Evolutionary conservation across 805 yeast genomes (phyloP), one percentile per base, ranked within the genome.

Genomic region (Sporopachydermia quercuum): DNA sequence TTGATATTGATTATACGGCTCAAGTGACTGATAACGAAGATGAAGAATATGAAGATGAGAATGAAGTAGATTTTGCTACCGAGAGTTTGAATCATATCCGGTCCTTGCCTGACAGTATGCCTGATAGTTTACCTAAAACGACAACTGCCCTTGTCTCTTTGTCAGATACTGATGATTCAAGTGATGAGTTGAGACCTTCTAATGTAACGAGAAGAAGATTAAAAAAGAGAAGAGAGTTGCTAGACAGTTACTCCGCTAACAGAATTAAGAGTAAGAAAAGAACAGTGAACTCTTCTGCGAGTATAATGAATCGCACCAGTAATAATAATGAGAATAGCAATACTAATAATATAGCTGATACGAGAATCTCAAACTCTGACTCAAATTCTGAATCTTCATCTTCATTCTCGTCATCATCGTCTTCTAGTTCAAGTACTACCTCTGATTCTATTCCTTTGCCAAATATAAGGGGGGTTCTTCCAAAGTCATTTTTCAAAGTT

Each of bases 181-280:
- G 30, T n/a, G 30, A 23, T n/a, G 30, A 23, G 30, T n/a, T 23
- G 30, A 8, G 30, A n/a, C 30, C 30, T 23, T 23, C 30, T n/a
- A n/a, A n/a, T 8, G 13, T 23, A n/a, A 8, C 30, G 13, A 8
- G 30, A 23, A 8, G 30, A n/a, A 8, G 30, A 8, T n/a, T 8
- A 8, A 23, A n/a, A 23, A n/a, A 23, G 30, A 8, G 30, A n/a
- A n/a, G n/a, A n/a, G n/a, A n/a, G 13, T n/a, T 8, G n/a, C n/a
- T 23, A n/a, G 13, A n/a, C 13, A n/a, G n/a, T n/a, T 23, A 23
- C n/a, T 8, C 30, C 13, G 30, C 30, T 8, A 23, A n/a, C n/a
- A 8, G 30, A 23, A 23, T n/a, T 8, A 23, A 8, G 30, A 23
- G n/a, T 8, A 23, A n/a, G 13, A 8, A n/a, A 23, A 8, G 30